Base-by-base conservation (phyloP, 768 basidiomycete genomes). In the Termitomyces sp. region DNA sequence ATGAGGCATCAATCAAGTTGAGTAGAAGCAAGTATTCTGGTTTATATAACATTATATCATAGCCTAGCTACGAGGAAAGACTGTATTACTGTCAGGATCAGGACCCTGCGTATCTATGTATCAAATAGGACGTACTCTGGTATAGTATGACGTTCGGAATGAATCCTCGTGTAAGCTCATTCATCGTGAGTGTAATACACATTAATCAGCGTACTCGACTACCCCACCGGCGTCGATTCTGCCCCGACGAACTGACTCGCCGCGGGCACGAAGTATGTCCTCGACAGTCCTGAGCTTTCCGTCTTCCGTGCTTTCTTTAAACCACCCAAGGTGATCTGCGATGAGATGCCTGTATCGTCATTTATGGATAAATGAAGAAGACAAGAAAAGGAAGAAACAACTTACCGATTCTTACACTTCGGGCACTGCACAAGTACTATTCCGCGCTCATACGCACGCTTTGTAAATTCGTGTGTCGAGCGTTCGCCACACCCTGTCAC, bases 341-440 rank as follows among this genome's bases (percentile, higher is more conserved):
- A 94, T 91, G 10, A 94, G 73, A 69, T 92, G 89, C 30, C 89
- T 91, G 19, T n/a, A 39, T 27, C 43, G 17, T n/a, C 17, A 49
- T 12, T 46, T 12, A 52, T 34, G 14, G n/a, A 45, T 16, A 32
- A 44, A 56, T 27, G 56, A 19, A 28, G 21, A 10, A 35, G 23
- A 27, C n/a, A 46, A 11, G 14, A 37, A 44, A 35, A 52, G 55
- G 53, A 42, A 27, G 23, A 58, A 52, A 12, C 11, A 35, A 71
- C 85, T 52, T 66, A 93, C 90, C 95, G 76, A 64, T 90, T 92
- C 64, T 89, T 84, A 68, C 96, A 99, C 14, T 81, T 81, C 1
- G 95, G 94, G 73, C 96, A 99, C 67, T 94, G 82, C 1, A 97
- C 82, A 27, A 99, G 76, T 3, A 98, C 95, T 51, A 98, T 85